Base-by-base conservation (phyloP, 2,329 filamentous ascomycete species). In the Neospermospora avenae region DNA sequence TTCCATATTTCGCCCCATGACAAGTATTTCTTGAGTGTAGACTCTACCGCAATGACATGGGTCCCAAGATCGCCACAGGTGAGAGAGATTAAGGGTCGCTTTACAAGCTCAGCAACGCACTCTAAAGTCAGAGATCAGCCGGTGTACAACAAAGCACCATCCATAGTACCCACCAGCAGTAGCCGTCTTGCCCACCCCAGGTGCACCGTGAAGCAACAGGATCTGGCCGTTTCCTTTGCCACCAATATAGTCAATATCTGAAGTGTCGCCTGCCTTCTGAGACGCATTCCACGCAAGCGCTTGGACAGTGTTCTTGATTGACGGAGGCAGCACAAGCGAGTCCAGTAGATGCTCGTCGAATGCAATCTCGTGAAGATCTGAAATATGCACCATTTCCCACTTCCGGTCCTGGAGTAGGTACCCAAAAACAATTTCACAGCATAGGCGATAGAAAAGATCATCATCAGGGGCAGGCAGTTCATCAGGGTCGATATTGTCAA, bases 11-110 rank as follows among this genome's bases (percentile, higher is more conserved):
- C 74, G 3, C 79, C 80, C 65, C 81, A 76, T 57, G 75, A 72
- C 35, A 83, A 78, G 24, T 76, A 72, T n/a, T 73, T 71, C 60
- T 77, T 75, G 58, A 83, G 70, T 46, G 77, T 77, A 11, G 72
- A 67, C 7, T 79, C 78, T 5, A 82, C 71, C 8, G 71, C 66
- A 0, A 71, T 71, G 0, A 79, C 72, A 39, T 74, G 74, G 54
- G 75, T 75, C 28, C 80, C 80, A 22, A 83, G 71, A 64, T 81
- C 78, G 45, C 78, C 78, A 25, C 76, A 77, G 55, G 77, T 77
- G 73, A 68, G 39, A 14, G 61, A 57, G 24, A 65, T 41, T 6
- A 68, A 59, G 4, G 67, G 64, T 44, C 57, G 52, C 6, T 54
- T 42, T 5, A 55, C 44, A 46, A 60, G 42, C 44, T 68, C 67